Base-by-base conservation (phyloP, 1,284 basidiomycete species). In the Phlebopus sp. region DNA sequence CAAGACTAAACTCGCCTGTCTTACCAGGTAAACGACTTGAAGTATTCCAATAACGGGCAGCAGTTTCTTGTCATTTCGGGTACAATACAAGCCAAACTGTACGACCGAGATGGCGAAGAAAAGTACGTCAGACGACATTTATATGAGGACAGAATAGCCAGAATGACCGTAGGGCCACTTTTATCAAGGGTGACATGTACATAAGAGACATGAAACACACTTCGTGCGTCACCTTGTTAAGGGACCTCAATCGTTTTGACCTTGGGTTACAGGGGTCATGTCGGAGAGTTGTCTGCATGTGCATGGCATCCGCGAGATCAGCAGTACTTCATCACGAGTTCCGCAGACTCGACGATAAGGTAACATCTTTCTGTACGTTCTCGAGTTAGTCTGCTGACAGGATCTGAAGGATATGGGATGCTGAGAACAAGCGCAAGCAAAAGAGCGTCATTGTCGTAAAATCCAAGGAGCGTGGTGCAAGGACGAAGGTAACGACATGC, bases 181-280 rank as follows among this genome's bases (percentile, higher is more conserved):
- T 83, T 66, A 77, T 91, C 65, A 97, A 98, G 71, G 97, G 97
- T 30, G 97, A 99, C 70, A 91, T 90, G 54, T 99, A 98, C 65
- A 90, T 99, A 59, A 85, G 97, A 46, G 97, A 99, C 70, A 97
- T 99, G 92, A 92, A 93, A 68, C 87, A 97, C 62, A 99, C 97
- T 50, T 78, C 82, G 92, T 93, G 58, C 56, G 84, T 73, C 27
- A 44, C 30, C n/a, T 40, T 32, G 31, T 36, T 38, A 10, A 35
- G 37, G 29, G 35, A 42, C 32, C 27, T 44, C 30, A 32, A 50
- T 37, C 9, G 37, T n/a, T 18, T 44, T 57, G 31, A 64, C 47
- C 25, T 8, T 30, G 6, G 42, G 7, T 13, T 46, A 30, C 60
- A 97, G 93, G 39, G 97, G 97, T 2, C 97, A 99, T 68, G 94